Base-by-base conservation (phyloP, 345 rosid species). In the Mallotus nudiflorus region DNA sequence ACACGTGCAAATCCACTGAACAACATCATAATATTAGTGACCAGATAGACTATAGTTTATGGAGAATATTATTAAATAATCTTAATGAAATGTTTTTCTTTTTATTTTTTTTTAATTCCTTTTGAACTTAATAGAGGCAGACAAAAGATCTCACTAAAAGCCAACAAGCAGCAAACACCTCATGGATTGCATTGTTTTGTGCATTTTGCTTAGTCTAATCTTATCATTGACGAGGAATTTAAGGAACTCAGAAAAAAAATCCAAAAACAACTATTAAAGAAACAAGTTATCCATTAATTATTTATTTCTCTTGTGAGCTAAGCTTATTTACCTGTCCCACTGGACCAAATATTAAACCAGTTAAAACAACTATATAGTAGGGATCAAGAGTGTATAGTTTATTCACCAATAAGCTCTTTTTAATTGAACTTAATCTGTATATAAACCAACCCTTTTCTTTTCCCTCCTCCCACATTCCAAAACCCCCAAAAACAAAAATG, bases 311-410 rank as follows among this genome's bases (percentile, higher is more conserved):
- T 29, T 8, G 13, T 67, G 60, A n/a, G 44, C 62, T 14, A 45
- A 52, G 57, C 53, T 35, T 46, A 31, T 74, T 35, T 42, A 74
- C 73, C 78, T 78, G 75, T 66, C 54, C 70, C 75, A 62, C 73
- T 68, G 63, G 15, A 52, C 68, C 20, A 45, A 31, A 6, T 33
- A 22, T 33, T 25, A 27, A 25, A 5, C 28, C 3, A 31, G 4
- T 66, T 20, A n/a, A 14, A n/a, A 15, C 6, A 3, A 18, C 45
- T 3, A 42, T 51, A 13, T 35, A 61, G 42, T 67, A 69, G 58
- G 33, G 29, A 45, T 58, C 29, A 20, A 1, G 11, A 16, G 0
- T 37, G 40, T 9, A 42, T 25, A 31, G 16, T 27, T 67, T 31
- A 31, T 56, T 14, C 35, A 28, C 9, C 48, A 15, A n/a, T 14